Percentiles rank a stretch among this genome's conserved stretches.
Conservation (phyloP, 2,329 filamentous ascomycete genomes). For the Venturia pyrina region DNA sequence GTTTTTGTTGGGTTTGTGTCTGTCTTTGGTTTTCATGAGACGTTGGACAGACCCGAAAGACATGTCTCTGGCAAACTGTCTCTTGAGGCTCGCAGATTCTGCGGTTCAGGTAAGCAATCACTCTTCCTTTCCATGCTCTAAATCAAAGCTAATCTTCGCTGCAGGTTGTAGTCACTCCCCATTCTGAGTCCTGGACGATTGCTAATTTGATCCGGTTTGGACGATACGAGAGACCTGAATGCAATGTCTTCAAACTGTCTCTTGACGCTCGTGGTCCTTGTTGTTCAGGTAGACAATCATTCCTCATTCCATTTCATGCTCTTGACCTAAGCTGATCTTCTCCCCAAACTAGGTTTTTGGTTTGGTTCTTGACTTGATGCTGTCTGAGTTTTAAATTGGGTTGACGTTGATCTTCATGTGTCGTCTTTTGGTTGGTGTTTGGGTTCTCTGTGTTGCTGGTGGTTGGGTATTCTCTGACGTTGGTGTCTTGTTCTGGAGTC, state of each 20-base stretch:
- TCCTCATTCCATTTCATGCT: not conserved
- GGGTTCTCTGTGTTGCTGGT: no score
- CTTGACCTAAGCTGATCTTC: not conserved
- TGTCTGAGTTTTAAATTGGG: no score
- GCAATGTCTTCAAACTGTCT: not conserved
- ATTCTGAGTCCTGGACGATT: not conserved
- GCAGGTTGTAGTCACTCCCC: not conserved
- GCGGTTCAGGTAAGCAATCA: no score
- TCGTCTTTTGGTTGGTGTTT: no score
- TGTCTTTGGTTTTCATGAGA: not conserved
- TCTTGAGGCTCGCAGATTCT: not conserved
- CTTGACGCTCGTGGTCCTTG: not conserved
- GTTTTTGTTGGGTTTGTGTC: not conserved
- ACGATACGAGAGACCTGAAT: not conserved
- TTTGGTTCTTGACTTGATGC: not conserved
- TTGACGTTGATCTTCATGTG: no score
- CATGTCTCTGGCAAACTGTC: not conserved
- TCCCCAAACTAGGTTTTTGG: not conserved
- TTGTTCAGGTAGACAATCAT: not conserved
- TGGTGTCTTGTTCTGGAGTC: no score
- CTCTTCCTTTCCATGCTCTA: no score
- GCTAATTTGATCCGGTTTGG: not conserved
- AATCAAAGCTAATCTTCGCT: not conserved
- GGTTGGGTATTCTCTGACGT: no score
- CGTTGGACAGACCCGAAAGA: not conserved